Base-by-base conservation (phyloP, 192 early-diverging fungal genomes). In the Funneliformis geosporum region DNA sequence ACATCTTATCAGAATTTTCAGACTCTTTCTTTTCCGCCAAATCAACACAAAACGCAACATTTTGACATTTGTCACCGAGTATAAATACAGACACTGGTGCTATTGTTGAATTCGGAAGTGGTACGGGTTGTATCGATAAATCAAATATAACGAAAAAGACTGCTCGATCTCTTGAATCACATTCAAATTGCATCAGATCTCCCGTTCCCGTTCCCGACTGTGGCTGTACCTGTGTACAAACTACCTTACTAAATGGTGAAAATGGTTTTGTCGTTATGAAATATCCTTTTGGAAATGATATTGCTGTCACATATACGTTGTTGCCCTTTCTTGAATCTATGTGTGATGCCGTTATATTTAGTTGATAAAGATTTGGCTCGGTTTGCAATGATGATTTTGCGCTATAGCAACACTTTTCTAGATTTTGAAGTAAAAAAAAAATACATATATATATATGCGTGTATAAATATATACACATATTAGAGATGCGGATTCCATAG, bases 261-360 rank as follows among this genome's bases (percentile, higher is more conserved):
- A 8, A 55, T 55, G 72, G 72, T 27, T 28, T 4, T 5, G 23
- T 47, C 7, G 21, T 7, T 73, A 55, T 7, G 8, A 0, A 1
- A 47, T 73, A 73, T 28, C 33, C 44, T 33, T 16, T n/a, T 27
- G 43, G 27, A 55, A 73, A 55, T 55, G 44, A 9, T n/a, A 73
- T 27, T 25, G 27, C 5, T 27, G 42, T 47, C 18, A 59, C 27
- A 47, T 73, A 73, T 11, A 14, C 23, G 8, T 73, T 27, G 38
- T 59, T 59, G 27, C 11, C 10, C 27, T 59, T 27, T 27, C 16
- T 39, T 33, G 50, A 73, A 33, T 73, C 25, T 55, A 59, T 33
- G 9, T 73, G 72, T 55, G 72, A 73, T 18, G 72, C 72, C 9
- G 72, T 59, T 39, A 73, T 1, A 59, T 73, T 73, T 73, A 73